Conservation (phyloP, 768 basidiomycete species). For the Pleurotus eryngii region DNA sequence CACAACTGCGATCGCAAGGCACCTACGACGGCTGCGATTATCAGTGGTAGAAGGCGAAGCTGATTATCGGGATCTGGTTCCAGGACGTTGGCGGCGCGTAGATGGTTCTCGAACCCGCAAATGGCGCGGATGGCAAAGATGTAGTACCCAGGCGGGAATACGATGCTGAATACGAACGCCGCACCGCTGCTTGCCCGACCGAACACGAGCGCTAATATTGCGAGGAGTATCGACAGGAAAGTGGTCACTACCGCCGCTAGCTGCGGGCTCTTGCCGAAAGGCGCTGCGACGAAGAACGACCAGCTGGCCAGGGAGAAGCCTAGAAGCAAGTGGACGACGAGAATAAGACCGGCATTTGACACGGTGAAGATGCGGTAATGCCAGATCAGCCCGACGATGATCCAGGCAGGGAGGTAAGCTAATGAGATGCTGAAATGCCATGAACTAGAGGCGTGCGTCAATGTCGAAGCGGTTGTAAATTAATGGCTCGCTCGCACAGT, state of each 20-base stretch:
- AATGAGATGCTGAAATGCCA: constrained; percentile 70
- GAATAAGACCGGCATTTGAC: constrained; percentile 56
- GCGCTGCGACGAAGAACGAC: constrained; percentile 67
- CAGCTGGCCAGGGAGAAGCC: constrained; percentile 67
- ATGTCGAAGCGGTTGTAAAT: too few relatives aligned
- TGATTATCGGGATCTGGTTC: constrained; percentile 59
- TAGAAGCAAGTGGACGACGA: constrained; percentile 63
- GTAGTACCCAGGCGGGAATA: constrained; percentile 78
- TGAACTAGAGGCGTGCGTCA: constrained; percentile 29
- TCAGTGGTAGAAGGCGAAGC: constrained; percentile 50
- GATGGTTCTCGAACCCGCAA: constrained; percentile 62
- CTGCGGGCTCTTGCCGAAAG: constrained; percentile 72
- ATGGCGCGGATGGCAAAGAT: constrained; percentile 68
- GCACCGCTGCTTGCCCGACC: constrained; percentile 34
- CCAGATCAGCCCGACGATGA: constrained; percentile 64
- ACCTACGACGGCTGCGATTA: constrained; percentile 65
- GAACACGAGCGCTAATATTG: constrained; percentile 62
- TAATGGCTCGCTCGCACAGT: constrained; percentile 27
- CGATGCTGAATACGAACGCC: constrained; percentile 60
- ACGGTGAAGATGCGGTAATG: constrained; percentile 61
- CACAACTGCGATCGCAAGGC: background rate
- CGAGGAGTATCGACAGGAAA: constrained; percentile 61
- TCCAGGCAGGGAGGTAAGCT: constrained; percentile 76
- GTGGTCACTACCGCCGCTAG: constrained; percentile 67
- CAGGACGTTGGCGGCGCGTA: constrained; percentile 49